Evolutionary conservation across 805 yeast species (phyloP).

Genomic region (Metschnikowia vanudenii): DNA sequence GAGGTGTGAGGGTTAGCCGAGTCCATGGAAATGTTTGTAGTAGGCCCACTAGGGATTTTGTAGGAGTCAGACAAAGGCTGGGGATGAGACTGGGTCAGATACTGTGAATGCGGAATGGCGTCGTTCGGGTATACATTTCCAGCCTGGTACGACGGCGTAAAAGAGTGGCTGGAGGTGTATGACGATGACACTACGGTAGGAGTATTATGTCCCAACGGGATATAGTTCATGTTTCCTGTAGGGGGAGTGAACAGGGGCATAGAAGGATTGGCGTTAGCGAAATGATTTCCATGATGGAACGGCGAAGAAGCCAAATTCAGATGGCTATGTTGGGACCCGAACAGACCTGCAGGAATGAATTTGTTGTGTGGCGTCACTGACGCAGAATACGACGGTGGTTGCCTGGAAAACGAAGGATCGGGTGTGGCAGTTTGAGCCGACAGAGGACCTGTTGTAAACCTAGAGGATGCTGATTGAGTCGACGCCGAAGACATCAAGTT

Average conservation of each 20-base stretch:
- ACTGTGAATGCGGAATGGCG: constrained; percentile 2
- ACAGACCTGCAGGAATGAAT: constrained; percentile 11
- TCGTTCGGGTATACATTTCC: constrained; percentile 3
- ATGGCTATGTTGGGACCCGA: constrained; percentile 14
- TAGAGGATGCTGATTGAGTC: background rate
- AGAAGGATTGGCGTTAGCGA: constrained; percentile 6
- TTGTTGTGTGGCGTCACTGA: constrained; percentile 15
- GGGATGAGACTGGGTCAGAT: constrained; percentile 2
- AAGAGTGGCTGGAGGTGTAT: constrained; percentile 41
- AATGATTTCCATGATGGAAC: constrained; percentile 9
- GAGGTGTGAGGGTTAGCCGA: constrained; percentile 30
- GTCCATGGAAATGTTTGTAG: constrained; percentile 54
- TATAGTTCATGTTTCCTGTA: constrained; percentile 25
- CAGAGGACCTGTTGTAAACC: constrained; percentile 1
- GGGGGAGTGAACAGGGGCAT: constrained; percentile 18
- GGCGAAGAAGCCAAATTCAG: constrained; percentile 12
- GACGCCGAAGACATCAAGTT: constrained; percentile 27
- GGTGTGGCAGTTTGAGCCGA: constrained; percentile 12
- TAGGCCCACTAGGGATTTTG: constrained; percentile 43
- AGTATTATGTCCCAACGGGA: constrained; percentile 46
- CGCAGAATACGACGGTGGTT: constrained; percentile 22
- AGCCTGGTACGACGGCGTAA: constrained; percentile 34
- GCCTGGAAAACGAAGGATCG: constrained; percentile 14
- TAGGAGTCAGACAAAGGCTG: constrained; percentile 12
- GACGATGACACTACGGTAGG: constrained; percentile 43